phyloP scores from a whole-genome alignment of 139 green algal genomes.

The Chlamydomonas urium region DNA sequence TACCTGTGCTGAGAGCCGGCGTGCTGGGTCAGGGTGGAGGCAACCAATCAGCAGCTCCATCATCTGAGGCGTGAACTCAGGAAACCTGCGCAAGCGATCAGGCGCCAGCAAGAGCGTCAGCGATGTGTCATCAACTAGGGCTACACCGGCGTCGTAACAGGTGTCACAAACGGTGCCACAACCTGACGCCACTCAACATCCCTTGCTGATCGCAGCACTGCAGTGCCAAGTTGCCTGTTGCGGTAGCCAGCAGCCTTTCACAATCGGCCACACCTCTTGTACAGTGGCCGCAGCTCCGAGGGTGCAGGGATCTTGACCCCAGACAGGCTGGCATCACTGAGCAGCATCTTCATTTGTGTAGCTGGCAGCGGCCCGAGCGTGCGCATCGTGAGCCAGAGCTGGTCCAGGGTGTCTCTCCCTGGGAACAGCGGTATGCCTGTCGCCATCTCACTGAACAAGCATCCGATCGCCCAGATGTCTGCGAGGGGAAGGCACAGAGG shows the following conservation, averaged over 20 bases:
- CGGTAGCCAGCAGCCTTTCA: not conserved
- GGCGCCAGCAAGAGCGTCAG: too few relatives aligned
- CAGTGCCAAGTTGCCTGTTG: not conserved
- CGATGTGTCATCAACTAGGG: too few relatives aligned
- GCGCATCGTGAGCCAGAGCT: conserved; percentile 62
- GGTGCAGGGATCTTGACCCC: not conserved
- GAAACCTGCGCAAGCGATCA: too few relatives aligned
- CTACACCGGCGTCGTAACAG: too few relatives aligned
- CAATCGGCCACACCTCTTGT: not conserved
- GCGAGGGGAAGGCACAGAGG: not conserved
- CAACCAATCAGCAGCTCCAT: too few relatives aligned
- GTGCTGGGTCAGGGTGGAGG: too few relatives aligned
- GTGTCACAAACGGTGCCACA: too few relatives aligned
- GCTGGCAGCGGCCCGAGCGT: conserved; percentile 41
- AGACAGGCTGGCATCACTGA: not conserved
- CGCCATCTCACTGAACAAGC: conserved; percentile 67
- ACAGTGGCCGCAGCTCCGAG: not conserved
- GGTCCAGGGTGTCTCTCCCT: conserved; percentile 59
- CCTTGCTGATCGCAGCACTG: too few relatives aligned
- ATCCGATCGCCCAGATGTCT: conserved; percentile 40
- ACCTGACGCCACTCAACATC: too few relatives aligned
- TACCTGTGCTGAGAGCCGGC: too few relatives aligned
- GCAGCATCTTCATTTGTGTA: conserved; percentile 18
- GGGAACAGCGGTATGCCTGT: conserved; percentile 69
- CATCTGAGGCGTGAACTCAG: too few relatives aligned